Evolutionary conservation across 768 basidiomycete genomes (phyloP), one percentile per base, ranked within the genome.

Genomic region (Boletus bicolor): DNA sequence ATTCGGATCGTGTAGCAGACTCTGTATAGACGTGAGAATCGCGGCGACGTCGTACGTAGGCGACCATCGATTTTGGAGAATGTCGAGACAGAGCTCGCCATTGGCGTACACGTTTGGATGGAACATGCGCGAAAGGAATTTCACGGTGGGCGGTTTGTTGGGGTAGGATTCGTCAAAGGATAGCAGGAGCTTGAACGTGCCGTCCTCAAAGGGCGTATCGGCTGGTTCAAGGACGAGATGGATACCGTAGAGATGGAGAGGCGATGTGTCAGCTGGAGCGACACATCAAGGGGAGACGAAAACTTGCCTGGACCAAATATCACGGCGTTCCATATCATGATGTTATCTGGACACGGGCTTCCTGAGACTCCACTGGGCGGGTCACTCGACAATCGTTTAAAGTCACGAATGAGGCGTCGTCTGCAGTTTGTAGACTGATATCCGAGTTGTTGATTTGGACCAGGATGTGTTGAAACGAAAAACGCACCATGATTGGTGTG

Each of bases 241-340:
- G 44, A 9, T 14, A 5, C 17, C 7, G 36, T 28, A 14, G 11
- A 5, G 14, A 14, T 7, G 26, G 2, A 28, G 21, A 15, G 21
- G 17, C 7, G 56, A 54, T 36, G 37, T 24, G 53, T 65, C 21
- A 38, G 9, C 38, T 6, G 26, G 37, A 42, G 51, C 42, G 26
- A 17, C 17, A 14, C 17, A 15, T 11, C 14, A n/a, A 28, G 47
- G 19, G 35, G 28, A 17, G 24, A 30, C 5, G 7, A n/a, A 36
- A 17, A 75, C 87, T 67, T 56, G 94, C 96, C 89, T 73, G 97
- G 97, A 3, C 97, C 97, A 68, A 99, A 98, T 59, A 99, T 99
- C 54, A 99, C 97, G 2, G 97, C 97, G 66, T 99, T 99, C 97
- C 97, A 99, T 15, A 98, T 81, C 93, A 98, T 97, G 73, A 99